Evolutionary conservation across 164 flowering plant genomes (phyloP).

Genomic region (Aristolochia californica): DNA sequence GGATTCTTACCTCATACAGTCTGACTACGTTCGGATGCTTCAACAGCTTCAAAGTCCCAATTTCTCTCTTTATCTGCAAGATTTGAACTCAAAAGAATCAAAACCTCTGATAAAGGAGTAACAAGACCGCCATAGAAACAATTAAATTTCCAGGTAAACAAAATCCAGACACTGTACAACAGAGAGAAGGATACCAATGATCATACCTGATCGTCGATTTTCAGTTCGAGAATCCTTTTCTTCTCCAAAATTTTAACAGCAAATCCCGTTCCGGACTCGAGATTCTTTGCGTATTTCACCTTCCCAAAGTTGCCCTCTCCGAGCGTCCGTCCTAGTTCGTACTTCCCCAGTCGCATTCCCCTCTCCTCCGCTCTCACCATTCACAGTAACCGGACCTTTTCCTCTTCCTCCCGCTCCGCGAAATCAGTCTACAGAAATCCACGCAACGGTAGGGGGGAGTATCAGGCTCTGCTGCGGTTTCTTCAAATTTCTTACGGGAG

Average conservation of each 20-base stretch:
- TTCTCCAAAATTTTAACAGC: conserved; percentile 87
- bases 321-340: conserved; percentile 72
- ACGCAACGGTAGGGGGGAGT: too few relatives aligned
- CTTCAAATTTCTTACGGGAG: too few relatives aligned
- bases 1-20: conserved; percentile 56
- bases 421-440: neutral
- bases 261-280: conserved; percentile 48
- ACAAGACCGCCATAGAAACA: neutral
- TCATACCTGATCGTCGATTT: conserved; percentile 60
- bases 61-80: conserved; percentile 86
- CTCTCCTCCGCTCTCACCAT: conserved; percentile 25
- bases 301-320: conserved; percentile 93
- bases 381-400: conserved; percentile 15
- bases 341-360: conserved; percentile 81
- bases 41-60: conserved; percentile 75
- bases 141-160: neutral
- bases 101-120: neutral
- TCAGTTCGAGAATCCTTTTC: conserved; percentile 47
- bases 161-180: neutral
- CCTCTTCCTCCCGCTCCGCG: conserved; percentile 21
- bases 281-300: conserved; percentile 57
- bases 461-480: too few relatives aligned
- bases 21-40: conserved; percentile 89
- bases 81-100: neutral
- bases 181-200: neutral